These are phyloP conservation scores for Trametes maxima DNA, from an alignment of 768 basidiomycete species.

Conservation along the genomic window DNA sequence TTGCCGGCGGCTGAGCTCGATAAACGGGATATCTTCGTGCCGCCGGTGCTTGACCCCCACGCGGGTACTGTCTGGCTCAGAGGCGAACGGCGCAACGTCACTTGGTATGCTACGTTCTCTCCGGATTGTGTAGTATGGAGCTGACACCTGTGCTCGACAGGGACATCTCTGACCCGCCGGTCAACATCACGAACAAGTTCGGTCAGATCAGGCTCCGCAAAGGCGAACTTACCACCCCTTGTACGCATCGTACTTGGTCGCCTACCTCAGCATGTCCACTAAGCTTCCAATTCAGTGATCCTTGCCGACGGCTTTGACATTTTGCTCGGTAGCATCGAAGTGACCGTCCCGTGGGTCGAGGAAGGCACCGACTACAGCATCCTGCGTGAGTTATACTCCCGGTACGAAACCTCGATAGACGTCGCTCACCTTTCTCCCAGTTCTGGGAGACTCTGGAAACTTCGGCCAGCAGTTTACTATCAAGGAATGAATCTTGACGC, in stretches of 20 bases:
- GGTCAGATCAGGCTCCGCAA: constrained; percentile 24
- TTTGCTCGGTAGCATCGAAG: constrained; percentile 35
- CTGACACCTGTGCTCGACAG: constrained; percentile 7
- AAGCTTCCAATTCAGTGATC: constrained; percentile 27
- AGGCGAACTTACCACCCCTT: constrained; percentile 30
- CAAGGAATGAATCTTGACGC: not conserved
- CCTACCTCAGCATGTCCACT: not conserved
- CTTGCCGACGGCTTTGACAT: constrained; percentile 41
- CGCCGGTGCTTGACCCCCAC: constrained; percentile 24
- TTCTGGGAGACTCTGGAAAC: constrained; percentile 53
- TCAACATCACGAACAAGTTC: constrained; percentile 39
- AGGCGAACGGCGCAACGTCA: constrained; percentile 26
- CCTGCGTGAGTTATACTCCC: constrained; percentile 39
- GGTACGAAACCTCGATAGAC: not conserved
- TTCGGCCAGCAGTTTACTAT: constrained; percentile 43
- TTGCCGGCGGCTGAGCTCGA: constrained; percentile 7
- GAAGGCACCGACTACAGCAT: constrained; percentile 37
- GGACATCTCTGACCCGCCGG: constrained; percentile 40
- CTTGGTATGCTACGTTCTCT: constrained; percentile 17
- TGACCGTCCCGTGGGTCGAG: constrained; percentile 41
- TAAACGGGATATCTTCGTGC: constrained; percentile 23
- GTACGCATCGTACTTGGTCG: constrained; percentile 22
- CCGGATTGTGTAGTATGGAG: not conserved
- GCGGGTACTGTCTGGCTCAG: constrained; percentile 24
- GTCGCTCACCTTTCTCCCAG: constrained; percentile 27